Percentiles rank a stretch among this genome's conserved stretches.
phyloP scores from a whole-genome alignment of 495 filamentous ascomycete species.

The Saxophila tyrrhenica region DNA sequence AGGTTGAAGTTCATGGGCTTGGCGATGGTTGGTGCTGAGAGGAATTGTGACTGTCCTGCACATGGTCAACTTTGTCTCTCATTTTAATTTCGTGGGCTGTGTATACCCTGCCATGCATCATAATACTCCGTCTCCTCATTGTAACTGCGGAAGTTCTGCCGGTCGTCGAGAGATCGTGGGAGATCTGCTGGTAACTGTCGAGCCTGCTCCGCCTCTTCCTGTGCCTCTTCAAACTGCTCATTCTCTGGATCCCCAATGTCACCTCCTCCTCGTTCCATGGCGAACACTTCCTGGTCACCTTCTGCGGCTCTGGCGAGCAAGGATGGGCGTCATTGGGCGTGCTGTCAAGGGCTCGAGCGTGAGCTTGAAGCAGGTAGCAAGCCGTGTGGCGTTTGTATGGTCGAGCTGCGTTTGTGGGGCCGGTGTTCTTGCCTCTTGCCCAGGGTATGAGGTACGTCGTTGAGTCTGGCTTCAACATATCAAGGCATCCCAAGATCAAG shows the following conservation, averaged over 20 bases:
- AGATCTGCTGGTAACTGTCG: constrained; percentile 70
- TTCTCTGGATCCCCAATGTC: constrained; percentile 1
- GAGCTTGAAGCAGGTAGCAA: no score
- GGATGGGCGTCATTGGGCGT: neutral
- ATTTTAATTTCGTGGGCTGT: no score
- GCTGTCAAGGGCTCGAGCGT: neutral
- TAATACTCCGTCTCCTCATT: constrained; percentile 85
- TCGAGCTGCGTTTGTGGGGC: no score
- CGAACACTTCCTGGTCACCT: neutral
- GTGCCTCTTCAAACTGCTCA: constrained; percentile 1
- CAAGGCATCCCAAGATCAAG: no score
- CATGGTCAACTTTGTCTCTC: neutral
- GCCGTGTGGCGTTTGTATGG: no score
- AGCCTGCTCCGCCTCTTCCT: constrained; percentile 15
- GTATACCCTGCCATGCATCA: constrained; percentile 92
- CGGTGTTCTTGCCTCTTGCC: no score
- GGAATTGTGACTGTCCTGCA: constrained; percentile 84
- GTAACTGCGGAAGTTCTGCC: constrained; percentile 50
- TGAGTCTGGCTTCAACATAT: no score
- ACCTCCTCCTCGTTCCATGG: constrained; percentile 3
- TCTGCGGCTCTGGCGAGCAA: neutral
- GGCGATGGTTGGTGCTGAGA: constrained; percentile 72
- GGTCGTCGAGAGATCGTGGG: constrained; percentile 81
- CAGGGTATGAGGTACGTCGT: no score
- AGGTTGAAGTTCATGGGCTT: constrained; percentile 78